These are phyloP conservation scores for Alternaria triticina DNA, from an alignment of 2,329 filamentous ascomycete genomes.

Conservation along the genomic window DNA sequence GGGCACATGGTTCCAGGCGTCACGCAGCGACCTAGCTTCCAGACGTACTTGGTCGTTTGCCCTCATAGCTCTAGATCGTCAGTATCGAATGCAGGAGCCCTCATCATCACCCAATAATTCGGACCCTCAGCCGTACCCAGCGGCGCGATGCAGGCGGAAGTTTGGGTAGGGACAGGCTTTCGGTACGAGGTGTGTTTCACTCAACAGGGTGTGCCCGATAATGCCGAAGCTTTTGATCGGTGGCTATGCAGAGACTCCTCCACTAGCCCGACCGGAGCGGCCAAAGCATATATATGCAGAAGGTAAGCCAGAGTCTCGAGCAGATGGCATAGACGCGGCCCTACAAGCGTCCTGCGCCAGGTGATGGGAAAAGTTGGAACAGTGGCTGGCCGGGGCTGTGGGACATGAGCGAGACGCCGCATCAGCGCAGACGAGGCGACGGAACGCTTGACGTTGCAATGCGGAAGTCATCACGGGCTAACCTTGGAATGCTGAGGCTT, in stretches of 20 bases:
- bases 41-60: constrained; percentile 11
- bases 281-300: background rate
- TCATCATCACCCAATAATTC: constrained; percentile 8
- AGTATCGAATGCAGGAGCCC: background rate
- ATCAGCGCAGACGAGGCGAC: constrained; percentile 23
- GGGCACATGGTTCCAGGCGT: constrained; percentile 11
- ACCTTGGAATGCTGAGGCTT: background rate
- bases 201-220: constrained; percentile 16
- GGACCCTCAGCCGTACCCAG: constrained; percentile 4
- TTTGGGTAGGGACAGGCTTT: constrained; percentile 7
- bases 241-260: constrained; percentile 11
- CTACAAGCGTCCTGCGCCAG: background rate
- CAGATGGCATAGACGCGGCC: background rate
- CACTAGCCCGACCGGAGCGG: constrained; percentile 5
- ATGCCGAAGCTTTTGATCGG: constrained; percentile 17
- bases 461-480: constrained; percentile 10
- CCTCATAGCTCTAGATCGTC: constrained; percentile 1
- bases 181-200: constrained; percentile 21
- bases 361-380: background rate
- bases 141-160: constrained; percentile 4
- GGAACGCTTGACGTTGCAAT: constrained; percentile 17
- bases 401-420: constrained; percentile 23
- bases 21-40: constrained; percentile 11
- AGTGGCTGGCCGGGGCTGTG: constrained; percentile 18
- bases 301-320: background rate